phyloP scores from a whole-genome alignment of 2,329 filamentous ascomycete genomes.

The Calonectria pteridis region DNA sequence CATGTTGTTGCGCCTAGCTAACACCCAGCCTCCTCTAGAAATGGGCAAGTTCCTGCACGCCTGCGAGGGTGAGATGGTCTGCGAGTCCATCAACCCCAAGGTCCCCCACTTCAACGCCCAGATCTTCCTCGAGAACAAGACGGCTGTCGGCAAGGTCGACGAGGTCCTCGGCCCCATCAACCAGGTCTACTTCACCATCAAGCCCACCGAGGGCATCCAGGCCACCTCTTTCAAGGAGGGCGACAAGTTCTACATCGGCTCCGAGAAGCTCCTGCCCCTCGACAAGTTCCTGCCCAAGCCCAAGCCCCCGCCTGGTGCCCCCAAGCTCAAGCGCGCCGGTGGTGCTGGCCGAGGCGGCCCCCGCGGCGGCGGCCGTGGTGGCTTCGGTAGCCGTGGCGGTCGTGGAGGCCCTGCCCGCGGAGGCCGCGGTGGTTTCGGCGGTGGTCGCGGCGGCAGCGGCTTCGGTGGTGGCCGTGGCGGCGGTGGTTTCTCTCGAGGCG shows the following conservation, averaged over 20 bases:
- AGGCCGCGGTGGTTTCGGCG: conserved; percentile 40
- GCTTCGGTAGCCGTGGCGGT: conserved; percentile 50
- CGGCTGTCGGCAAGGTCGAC: conserved; percentile 94
- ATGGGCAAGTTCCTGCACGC: conserved; percentile 96
- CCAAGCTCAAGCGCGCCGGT: conserved; percentile 72
- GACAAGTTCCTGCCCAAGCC: conserved; percentile 98
- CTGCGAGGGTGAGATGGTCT: conserved; percentile 97
- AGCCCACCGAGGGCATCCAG: conserved; percentile 96
- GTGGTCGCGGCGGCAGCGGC: conserved; percentile 43
- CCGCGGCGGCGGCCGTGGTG: conserved; percentile 49
- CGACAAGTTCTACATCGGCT: conserved; percentile 96
- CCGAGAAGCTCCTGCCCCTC: conserved; percentile 93
- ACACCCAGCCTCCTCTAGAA: conserved; percentile 62
- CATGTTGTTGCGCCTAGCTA: conserved; percentile 9
- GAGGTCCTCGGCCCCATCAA: conserved; percentile 98
- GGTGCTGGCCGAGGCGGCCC: conserved; percentile 56
- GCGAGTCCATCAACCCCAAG: conserved; percentile 94
- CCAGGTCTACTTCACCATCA: conserved; percentile 98
- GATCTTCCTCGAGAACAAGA: conserved; percentile 99
- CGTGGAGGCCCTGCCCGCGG: conserved; percentile 50
- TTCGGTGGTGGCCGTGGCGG: conserved; percentile 48
- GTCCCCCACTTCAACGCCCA: conserved; percentile 99
- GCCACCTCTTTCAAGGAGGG: conserved; percentile 94
- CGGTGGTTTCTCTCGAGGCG: conserved; percentile 35
- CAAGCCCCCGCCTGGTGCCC: conserved; percentile 77